A percentile compares a stretch with the other conserved stretches of the same genome.
These are phyloP conservation scores for Acanthamoeba sp. DNA, from an alignment of 208 protist genomes.

Conservation along the genomic window DNA sequence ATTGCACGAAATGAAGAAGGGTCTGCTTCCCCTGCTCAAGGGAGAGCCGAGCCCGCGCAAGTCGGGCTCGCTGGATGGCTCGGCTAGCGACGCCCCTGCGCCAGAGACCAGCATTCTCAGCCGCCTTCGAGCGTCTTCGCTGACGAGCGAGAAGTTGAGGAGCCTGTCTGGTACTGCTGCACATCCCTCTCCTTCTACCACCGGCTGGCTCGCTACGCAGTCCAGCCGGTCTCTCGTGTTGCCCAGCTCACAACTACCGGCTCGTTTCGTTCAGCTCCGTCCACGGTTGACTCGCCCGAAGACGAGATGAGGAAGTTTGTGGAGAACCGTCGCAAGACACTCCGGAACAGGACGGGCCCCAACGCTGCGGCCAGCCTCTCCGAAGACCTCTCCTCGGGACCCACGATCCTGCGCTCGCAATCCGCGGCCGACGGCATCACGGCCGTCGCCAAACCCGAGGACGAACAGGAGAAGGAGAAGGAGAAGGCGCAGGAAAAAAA, in stretches of 20 bases:
- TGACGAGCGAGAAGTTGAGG: not conserved
- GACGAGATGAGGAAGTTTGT: constrained; percentile 41
- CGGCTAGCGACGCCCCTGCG: not conserved
- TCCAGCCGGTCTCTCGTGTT: not conserved
- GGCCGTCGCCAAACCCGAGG: not conserved
- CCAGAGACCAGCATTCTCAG: not conserved
- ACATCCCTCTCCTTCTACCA: not conserved
- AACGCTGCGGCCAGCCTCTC: not conserved
- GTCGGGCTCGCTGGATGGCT: not conserved
- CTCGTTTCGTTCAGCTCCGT: not conserved
- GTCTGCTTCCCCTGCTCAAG: not conserved
- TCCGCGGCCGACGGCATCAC: not conserved
- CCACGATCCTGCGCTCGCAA: not conserved
- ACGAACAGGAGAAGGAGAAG: constrained; percentile 51
- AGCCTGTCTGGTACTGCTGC: not conserved
- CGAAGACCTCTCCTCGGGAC: not conserved
- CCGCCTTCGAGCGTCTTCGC: not conserved
- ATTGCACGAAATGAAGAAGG: not conserved
- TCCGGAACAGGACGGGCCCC: not conserved
- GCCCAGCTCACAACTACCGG: not conserved
- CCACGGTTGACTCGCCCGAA: constrained; percentile 23
- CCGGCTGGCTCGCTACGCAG: too few relatives aligned
- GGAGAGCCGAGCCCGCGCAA: not conserved
- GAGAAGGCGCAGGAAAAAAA: constrained; percentile 9
- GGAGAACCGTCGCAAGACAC: not conserved